Evolutionary conservation across 129 eudicot genomes (phyloP).

Genomic region (Pittosporum tobira): DNA sequence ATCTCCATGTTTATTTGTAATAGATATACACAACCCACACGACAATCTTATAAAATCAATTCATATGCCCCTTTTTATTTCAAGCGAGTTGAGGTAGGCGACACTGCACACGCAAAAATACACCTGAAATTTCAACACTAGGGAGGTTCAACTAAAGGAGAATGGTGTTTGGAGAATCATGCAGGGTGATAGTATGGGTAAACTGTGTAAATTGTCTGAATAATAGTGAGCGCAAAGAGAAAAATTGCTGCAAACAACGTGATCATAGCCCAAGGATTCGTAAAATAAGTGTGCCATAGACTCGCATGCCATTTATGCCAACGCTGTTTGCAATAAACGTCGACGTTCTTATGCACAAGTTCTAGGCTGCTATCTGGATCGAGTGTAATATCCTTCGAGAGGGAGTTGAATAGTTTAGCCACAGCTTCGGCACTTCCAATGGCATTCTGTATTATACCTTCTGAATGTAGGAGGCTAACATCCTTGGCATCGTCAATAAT

Average conservation of each 20-base stretch:
- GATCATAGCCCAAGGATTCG: conserved; percentile 54
- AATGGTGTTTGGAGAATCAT: no score
- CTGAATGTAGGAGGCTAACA: conserved; percentile 36
- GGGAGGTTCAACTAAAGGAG: no score
- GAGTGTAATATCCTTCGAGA: conserved; percentile 43
- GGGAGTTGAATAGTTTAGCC: conserved; percentile 44
- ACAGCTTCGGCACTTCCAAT: conserved; percentile 49
- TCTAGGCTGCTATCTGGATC: conserved; percentile 40
- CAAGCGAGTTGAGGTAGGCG: no score
- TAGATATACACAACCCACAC: no score
- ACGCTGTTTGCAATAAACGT: conserved; percentile 33
- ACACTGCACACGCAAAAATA: no score
- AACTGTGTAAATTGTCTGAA: conserved; percentile 41
- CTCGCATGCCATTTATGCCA: conserved; percentile 53
- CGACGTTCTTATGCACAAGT: conserved; percentile 38
- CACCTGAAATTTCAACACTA: no score
- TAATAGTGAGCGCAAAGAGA: conserved; percentile 50
- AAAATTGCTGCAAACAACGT: conserved; percentile 44
- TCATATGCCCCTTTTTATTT: no score
- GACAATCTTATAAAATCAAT: no score
- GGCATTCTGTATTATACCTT: conserved; percentile 42
- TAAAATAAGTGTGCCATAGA: conserved; percentile 48
- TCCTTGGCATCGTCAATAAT: conserved; percentile 42
- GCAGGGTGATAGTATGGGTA: conserved; percentile 7
- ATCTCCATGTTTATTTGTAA: no score